These are phyloP conservation scores for Dendrobium catenatum DNA, from an alignment of 106 monocot species.

Conservation along the genomic window DNA sequence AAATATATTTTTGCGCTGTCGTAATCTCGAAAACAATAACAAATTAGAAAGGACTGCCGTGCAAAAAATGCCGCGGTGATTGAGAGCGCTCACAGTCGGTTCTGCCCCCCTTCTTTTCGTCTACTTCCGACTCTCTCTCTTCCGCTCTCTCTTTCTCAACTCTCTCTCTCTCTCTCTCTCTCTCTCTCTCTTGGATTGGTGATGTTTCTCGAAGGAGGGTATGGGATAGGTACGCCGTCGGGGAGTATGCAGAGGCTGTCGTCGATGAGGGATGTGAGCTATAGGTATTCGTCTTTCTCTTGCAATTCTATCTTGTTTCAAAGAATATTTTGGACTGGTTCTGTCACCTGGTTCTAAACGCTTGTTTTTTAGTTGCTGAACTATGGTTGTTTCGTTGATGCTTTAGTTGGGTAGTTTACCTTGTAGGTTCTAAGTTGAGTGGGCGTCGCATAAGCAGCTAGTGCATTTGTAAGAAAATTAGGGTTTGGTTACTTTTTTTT, in stretches of 20 bases:
- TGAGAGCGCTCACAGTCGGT: neutral
- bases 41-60: neutral
- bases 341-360: neutral
- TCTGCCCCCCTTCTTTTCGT: neutral
- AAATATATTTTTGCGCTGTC: no score
- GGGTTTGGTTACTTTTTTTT: neutral
- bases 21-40: no score
- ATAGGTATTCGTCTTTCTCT: constrained; percentile 24
- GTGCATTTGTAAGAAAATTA: neutral
- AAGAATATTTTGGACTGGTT: neutral
- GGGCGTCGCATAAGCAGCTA: neutral
- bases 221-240: neutral
- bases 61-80: neutral
- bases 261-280: constrained; percentile 38
- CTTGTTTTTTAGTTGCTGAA: neutral
- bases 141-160: neutral
- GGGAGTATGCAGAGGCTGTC: constrained; percentile 5
- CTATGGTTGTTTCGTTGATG: neutral
- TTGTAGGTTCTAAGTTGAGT: neutral
- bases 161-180: constrained; percentile 6
- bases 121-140: no score
- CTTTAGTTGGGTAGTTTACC: neutral
- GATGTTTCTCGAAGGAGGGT: constrained; percentile 19
- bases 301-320: neutral
- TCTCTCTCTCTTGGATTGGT: constrained; percentile 1